Conservation (phyloP, 2,329 filamentous ascomycete genomes). For the Ophiocordyceps unilateralis region DNA sequence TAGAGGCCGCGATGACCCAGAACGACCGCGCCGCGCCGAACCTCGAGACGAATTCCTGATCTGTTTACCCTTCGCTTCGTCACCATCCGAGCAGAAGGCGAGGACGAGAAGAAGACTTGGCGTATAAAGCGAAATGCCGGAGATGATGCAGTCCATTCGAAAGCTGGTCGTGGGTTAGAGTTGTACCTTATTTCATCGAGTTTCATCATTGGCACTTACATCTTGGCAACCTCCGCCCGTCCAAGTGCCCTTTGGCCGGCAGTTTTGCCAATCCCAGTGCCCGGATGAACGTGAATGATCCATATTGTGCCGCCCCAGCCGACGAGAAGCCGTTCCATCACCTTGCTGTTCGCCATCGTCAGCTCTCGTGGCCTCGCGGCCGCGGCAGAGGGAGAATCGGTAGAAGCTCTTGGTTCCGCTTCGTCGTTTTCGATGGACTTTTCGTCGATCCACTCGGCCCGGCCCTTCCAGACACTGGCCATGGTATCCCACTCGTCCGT, state of each 20-base stretch:
- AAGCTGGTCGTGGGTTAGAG: slow-evolving; percentile 33
- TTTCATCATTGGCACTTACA: slow-evolving; percentile 40
- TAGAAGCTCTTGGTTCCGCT: slow-evolving; percentile 19
- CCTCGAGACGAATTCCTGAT: slow-evolving; percentile 18
- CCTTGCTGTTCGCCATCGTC: slow-evolving; percentile 25
- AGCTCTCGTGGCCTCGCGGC: slow-evolving; percentile 31
- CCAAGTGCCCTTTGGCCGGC: slow-evolving; percentile 56
- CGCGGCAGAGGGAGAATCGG: slow-evolving; percentile 24
- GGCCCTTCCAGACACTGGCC: slow-evolving; percentile 86
- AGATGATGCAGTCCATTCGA: slow-evolving; percentile 94
- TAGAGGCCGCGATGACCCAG: slow-evolving; percentile 49
- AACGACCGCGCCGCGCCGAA: slow-evolving; percentile 38
- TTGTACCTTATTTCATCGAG: not conserved
- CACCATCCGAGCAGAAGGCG: slow-evolving; percentile 67
- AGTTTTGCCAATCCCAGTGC: slow-evolving; percentile 46
- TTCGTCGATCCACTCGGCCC: slow-evolving; percentile 87
- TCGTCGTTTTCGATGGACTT: slow-evolving; percentile 60
- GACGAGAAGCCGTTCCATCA: slow-evolving; percentile 66
- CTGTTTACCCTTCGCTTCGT: slow-evolving; percentile 38
- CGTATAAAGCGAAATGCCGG: slow-evolving; percentile 91
- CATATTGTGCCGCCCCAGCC: slow-evolving; percentile 95
- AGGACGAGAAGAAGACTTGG: slow-evolving; percentile 79
- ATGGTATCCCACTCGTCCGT: slow-evolving; percentile 87
- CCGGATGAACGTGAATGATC: slow-evolving; percentile 79
- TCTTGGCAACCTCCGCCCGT: slow-evolving; percentile 78